These are phyloP conservation scores for Tolypocladium tundrense DNA, from an alignment of 2,329 filamentous ascomycete genomes.

Conservation along the genomic window DNA sequence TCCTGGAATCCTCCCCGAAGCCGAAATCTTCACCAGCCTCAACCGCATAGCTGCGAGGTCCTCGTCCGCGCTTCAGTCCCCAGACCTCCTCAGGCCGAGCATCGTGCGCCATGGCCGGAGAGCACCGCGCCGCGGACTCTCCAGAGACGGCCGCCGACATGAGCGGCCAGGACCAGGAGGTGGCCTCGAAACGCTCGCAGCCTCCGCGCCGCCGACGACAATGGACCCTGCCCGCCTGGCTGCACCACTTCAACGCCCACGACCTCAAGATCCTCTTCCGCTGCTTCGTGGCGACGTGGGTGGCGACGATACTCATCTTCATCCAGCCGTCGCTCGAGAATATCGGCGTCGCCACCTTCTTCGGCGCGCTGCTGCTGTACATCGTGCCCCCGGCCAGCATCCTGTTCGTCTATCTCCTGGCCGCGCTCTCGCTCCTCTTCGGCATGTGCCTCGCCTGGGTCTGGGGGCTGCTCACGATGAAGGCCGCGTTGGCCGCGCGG, in stretches of 20 bases:
- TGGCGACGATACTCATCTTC: constrained; percentile 33
- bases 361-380: constrained; percentile 29
- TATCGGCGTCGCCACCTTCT: constrained; percentile 35
- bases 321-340: constrained; percentile 28
- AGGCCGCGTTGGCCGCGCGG: constrained; percentile 32
- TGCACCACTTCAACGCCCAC: constrained; percentile 33
- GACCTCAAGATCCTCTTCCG: constrained; percentile 36
- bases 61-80: neutral
- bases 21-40: neutral
- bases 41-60: neutral
- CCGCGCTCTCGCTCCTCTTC: constrained; percentile 28
- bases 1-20: neutral
- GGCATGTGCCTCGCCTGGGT: constrained; percentile 38
- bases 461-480: constrained; percentile 39
- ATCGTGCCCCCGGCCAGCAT: constrained; percentile 35
- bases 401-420: constrained; percentile 33
- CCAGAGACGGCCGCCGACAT: neutral
- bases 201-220: neutral
- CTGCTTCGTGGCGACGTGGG: constrained; percentile 35
- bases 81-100: neutral
- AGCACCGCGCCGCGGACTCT: neutral
- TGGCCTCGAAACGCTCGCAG: neutral
- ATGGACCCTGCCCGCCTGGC: neutral
- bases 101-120: neutral
- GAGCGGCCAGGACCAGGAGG: neutral